Evolutionary conservation across 768 basidiomycete genomes (phyloP), one percentile per base, ranked within the genome.

Genomic region (Amanita rimosa): DNA sequence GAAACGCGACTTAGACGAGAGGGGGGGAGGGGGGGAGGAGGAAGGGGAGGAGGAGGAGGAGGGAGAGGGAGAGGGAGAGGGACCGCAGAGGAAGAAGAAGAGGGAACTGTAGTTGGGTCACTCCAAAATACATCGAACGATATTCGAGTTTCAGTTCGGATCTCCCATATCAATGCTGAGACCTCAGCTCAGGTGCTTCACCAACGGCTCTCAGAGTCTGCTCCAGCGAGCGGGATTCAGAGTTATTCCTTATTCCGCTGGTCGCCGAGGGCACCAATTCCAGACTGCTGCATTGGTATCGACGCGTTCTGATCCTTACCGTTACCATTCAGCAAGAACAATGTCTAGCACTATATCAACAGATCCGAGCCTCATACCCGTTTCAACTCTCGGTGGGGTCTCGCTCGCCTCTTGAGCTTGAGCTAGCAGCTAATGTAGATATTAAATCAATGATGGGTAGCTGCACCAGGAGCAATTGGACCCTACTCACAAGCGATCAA

Each of bases 401-500:
- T 35, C 13, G 13, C 16, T 26, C 22, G 22, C 22, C 22, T 13
- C 13, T 31, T 31, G 31, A 7, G 11, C 29, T 24, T 24, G n/a
- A n/a, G n/a, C n/a, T n/a, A n/a, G n/a, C n/a, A n/a, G n/a, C n/a
- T n/a, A n/a, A n/a, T n/a, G n/a, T n/a, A n/a, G n/a, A n/a, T n/a
- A n/a, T n/a, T n/a, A n/a, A n/a, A n/a, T n/a, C n/a, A n/a, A n/a
- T n/a, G n/a, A n/a, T n/a, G n/a, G n/a, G 22, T 33, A 89, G 88
- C 73, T 58, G 87, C 88, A 4, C 79, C 88, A 1, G 73, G 78
- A 14, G 87, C 88, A 0, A 78, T 91, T 52, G 89, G 89, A 0
- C 92, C 92, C 27, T 95, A 95, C 67, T 81, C 79, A 1, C 87
- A 95, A 68, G 94, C 82, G 3, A 78, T 94, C 67, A 86, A 85